Conservation (phyloP, 106 monocot genomes). For the Hemerocallis citrina region DNA sequence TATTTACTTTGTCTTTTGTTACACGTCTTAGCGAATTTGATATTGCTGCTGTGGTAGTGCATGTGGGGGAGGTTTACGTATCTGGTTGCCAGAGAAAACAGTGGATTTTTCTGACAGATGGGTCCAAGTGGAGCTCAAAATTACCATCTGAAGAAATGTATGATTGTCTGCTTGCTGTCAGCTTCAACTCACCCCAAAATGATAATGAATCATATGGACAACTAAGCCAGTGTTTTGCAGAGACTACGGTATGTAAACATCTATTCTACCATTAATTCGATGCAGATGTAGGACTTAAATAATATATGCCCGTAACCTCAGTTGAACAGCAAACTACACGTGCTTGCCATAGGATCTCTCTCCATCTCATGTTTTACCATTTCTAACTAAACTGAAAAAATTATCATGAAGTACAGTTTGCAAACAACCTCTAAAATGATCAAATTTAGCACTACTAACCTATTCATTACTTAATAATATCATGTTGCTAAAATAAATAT, state of each 20-base stretch:
- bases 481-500: too few relatives aligned
- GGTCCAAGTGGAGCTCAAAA: slow-evolving; percentile 33
- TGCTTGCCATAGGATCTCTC: too few relatives aligned
- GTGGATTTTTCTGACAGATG: slow-evolving; percentile 86
- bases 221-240: slow-evolving; percentile 42
- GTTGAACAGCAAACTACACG: too few relatives aligned
- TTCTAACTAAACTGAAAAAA: too few relatives aligned
- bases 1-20: background rate
- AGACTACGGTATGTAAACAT: slow-evolving; percentile 41
- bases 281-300: background rate
- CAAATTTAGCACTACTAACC: too few relatives aligned
- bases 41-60: slow-evolving; percentile 58
- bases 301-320: too few relatives aligned
- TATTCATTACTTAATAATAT: too few relatives aligned
- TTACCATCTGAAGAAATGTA: slow-evolving; percentile 17
- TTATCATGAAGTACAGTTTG: too few relatives aligned
- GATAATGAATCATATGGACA: slow-evolving; percentile 40
- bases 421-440: too few relatives aligned
- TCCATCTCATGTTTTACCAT: too few relatives aligned
- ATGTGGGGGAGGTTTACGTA: slow-evolving; percentile 73
- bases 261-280: background rate
- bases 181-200: slow-evolving; percentile 33
- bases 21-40: slow-evolving; percentile 80
- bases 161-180: slow-evolving; percentile 64
- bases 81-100: slow-evolving; percentile 67